Evolutionary conservation across 2,329 filamentous ascomycete genomes (phyloP).

Genomic region (Cercospora sp.): DNA sequence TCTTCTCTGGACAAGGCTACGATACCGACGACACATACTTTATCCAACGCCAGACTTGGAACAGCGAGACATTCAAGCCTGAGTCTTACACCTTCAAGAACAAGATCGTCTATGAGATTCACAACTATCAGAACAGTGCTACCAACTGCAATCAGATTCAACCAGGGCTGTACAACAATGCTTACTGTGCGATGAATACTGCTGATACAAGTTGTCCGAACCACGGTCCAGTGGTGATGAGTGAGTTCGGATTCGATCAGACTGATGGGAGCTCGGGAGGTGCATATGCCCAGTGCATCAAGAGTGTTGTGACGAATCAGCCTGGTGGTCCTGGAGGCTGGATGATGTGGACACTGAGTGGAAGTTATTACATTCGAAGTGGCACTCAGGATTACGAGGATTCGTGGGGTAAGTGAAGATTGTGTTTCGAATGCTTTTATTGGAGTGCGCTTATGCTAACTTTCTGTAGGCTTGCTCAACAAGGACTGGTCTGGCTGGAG

Average conservation of each 20-base stretch:
- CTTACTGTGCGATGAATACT: slow-evolving; percentile 55
- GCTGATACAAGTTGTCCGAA: slow-evolving; percentile 18
- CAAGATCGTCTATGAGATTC: slow-evolving; percentile 62
- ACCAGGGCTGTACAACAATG: slow-evolving; percentile 52
- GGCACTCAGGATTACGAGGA: slow-evolving; percentile 59
- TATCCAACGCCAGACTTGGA: slow-evolving; percentile 24
- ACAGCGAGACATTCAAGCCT: slow-evolving; percentile 51
- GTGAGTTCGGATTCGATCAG: slow-evolving; percentile 58
- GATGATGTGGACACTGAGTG: slow-evolving; percentile 56
- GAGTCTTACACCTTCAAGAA: slow-evolving; percentile 50
- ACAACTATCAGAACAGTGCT: slow-evolving; percentile 58
- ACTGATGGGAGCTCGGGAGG: slow-evolving; percentile 49
- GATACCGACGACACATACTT: slow-evolving; percentile 57
- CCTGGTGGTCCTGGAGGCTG: slow-evolving; percentile 55
- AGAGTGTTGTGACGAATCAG: slow-evolving; percentile 49
- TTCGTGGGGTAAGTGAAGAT: slow-evolving; percentile 46
- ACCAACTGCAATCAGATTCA: slow-evolving; percentile 44
- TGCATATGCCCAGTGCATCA: slow-evolving; percentile 56
- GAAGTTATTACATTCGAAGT: slow-evolving; percentile 55
- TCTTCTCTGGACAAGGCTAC: slow-evolving; percentile 60
- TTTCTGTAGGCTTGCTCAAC: slow-evolving; percentile 38
- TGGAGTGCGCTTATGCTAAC: slow-evolving; percentile 43
- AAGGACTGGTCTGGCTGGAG: slow-evolving; percentile 53
- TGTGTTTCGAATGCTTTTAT: background rate
- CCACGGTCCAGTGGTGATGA: slow-evolving; percentile 52